Conservation (phyloP, 192 early-diverging fungal genomes). For the Rhizoclosmatium globosum region DNA sequence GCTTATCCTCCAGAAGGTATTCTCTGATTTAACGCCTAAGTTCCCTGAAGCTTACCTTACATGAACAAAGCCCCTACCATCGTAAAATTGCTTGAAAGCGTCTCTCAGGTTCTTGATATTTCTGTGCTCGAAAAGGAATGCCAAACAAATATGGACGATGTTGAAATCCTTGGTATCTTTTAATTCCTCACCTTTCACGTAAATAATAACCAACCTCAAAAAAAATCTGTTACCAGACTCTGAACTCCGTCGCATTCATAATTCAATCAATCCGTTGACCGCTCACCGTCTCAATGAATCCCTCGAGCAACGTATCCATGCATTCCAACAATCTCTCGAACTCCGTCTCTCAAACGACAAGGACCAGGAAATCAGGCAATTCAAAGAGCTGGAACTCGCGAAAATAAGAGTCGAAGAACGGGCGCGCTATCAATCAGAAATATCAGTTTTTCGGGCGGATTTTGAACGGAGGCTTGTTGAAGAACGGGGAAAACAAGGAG, state of each 20-base stretch:
- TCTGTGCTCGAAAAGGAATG: conserved; percentile 38
- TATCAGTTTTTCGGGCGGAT: conserved; percentile 31
- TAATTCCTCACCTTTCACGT: no score
- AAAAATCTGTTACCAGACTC: background rate
- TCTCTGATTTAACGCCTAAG: no score
- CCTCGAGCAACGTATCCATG: conserved; percentile 49
- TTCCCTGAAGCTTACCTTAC: no score
- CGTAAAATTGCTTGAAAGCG: conserved; percentile 41
- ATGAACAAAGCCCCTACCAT: conserved; percentile 22
- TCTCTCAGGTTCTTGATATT: conserved; percentile 45
- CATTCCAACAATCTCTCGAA: conserved; percentile 55
- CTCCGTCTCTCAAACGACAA: conserved; percentile 35
- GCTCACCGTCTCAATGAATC: conserved; percentile 14
- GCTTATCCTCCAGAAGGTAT: background rate
- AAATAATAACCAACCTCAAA: no score
- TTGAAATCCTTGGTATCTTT: conserved; percentile 48
- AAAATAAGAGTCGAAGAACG: conserved; percentile 56
- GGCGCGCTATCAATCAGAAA: conserved; percentile 36
- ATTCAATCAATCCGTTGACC: background rate
- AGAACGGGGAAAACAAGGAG: conserved; percentile 19
- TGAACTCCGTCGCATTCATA: conserved; percentile 24
- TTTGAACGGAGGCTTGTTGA: conserved; percentile 41
- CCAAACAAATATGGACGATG: conserved; percentile 52
- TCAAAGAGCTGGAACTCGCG: conserved; percentile 57
- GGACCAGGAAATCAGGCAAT: conserved; percentile 43